A percentile compares a stretch with the other conserved stretches of the same genome.
phyloP scores from a whole-genome alignment of 2,329 filamentous ascomycete genomes.

The Trichoderma harzianum region DNA sequence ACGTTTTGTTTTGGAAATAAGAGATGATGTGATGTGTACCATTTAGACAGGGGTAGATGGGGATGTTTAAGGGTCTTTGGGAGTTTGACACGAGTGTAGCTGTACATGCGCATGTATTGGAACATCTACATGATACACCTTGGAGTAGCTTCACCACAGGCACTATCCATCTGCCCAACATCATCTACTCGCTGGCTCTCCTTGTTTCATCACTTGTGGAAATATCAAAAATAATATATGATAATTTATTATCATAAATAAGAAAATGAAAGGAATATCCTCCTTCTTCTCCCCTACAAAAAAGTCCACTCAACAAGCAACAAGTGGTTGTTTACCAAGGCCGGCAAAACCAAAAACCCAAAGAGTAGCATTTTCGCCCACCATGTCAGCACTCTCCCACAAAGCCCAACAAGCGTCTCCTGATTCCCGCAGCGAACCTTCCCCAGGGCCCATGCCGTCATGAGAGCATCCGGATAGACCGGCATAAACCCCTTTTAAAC shows the following conservation, averaged over 20 bases:
- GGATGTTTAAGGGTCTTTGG: background rate
- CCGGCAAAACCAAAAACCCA: background rate
- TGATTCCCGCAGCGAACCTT: background rate
- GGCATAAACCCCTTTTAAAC: background rate
- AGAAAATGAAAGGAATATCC: background rate
- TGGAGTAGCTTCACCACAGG: background rate
- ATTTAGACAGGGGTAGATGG: background rate
- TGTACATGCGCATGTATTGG: background rate
- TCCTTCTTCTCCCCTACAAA: background rate
- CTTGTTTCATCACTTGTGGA: background rate
- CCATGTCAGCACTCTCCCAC: background rate
- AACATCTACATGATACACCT: background rate
- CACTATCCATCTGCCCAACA: background rate
- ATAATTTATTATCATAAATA: background rate
- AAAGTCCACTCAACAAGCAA: background rate
- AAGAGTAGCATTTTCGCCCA: background rate
- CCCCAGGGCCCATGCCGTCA: background rate
- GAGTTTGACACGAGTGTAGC: background rate
- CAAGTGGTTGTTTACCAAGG: background rate
- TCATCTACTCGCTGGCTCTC: background rate
- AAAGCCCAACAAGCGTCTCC: background rate
- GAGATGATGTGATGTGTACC: background rate
- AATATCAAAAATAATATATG: background rate
- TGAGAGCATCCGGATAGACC: background rate
- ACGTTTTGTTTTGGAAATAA: background rate